Percentiles rank a stretch among this genome's conserved stretches.
Evolutionary conservation across 192 early-diverging fungal species (phyloP).

Genomic region (Coemansia sp.): DNA sequence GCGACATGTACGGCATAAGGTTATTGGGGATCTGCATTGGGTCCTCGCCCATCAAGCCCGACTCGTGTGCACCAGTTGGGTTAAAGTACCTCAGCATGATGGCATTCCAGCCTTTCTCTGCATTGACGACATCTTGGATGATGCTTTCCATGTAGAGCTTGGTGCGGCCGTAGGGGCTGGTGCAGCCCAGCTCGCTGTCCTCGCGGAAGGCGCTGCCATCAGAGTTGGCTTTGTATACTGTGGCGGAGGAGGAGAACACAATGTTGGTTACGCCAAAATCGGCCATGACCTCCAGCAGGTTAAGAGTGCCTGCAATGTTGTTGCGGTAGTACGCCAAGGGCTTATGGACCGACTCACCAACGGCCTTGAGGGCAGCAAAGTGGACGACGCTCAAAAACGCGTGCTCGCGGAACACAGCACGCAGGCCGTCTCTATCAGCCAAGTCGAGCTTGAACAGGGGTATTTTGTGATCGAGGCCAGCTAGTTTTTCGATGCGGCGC

Average conservation of each 20-base stretch:
- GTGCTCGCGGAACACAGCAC: conserved; percentile 69
- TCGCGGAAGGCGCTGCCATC: conserved; percentile 56
- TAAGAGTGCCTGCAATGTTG: conserved; percentile 88
- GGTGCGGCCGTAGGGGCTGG: conserved; percentile 94
- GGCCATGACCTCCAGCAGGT: conserved; percentile 80
- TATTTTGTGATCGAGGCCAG: conserved; percentile 50
- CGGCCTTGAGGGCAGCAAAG: conserved; percentile 86
- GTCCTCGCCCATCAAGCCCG: conserved; percentile 91
- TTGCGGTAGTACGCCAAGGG: conserved; percentile 92
- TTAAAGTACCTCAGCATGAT: conserved; percentile 89
- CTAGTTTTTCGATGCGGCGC: conserved; percentile 63
- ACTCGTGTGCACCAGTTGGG: conserved; percentile 87
- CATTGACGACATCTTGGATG: conserved; percentile 68
- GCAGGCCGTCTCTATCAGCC: conserved; percentile 63
- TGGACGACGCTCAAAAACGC: conserved; percentile 72
- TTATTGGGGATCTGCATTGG: conserved; percentile 83
- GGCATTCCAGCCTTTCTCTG: conserved; percentile 63
- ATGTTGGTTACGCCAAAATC: conserved; percentile 80
- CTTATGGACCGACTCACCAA: conserved; percentile 74
- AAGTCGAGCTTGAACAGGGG: conserved; percentile 81
- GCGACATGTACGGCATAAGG: conserved; percentile 85
- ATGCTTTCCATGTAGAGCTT: conserved; percentile 90
- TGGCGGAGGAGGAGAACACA: conserved; percentile 93
- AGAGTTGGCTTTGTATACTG: conserved; percentile 73
- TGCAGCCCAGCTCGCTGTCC: conserved; percentile 67